Conservation (phyloP, 2,329 filamentous ascomycete species). For the Rachicladosporium sp. region DNA sequence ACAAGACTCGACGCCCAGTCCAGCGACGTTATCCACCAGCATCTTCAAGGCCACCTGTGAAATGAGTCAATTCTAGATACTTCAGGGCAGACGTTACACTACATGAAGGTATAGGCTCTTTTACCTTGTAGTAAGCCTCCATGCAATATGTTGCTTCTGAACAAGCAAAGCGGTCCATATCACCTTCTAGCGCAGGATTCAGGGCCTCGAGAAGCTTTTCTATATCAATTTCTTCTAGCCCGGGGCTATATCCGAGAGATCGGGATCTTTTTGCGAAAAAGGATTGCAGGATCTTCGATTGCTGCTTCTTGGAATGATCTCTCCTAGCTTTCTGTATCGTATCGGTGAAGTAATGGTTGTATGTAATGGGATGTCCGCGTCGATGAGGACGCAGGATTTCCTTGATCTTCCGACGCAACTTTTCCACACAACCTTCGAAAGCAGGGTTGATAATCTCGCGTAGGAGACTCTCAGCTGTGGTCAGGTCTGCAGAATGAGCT, state of each 20-base stretch:
- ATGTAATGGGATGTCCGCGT: conserved; percentile 23
- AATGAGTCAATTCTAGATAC: conserved; percentile 1
- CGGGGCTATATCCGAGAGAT: conserved; percentile 3
- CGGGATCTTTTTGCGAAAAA: not conserved
- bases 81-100: not conserved
- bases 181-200: not conserved
- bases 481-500: too few relatives aligned
- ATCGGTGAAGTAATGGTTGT: conserved; percentile 27
- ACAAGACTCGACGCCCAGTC: too few relatives aligned
- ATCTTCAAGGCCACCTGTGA: conserved; percentile 29
- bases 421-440: too few relatives aligned
- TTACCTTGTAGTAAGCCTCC: conserved; percentile 27
- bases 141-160: conserved; percentile 26
- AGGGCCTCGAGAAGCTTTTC: conserved; percentile 2
- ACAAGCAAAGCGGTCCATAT: conserved; percentile 3
- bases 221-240: not conserved
- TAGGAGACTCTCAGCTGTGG: too few relatives aligned
- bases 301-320: conserved; percentile 5
- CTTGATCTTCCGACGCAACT: too few relatives aligned
- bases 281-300: conserved; percentile 6
- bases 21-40: conserved; percentile 28
- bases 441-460: too few relatives aligned
- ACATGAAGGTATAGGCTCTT: not conserved
- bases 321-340: conserved; percentile 22
- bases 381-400: too few relatives aligned